Evolutionary conservation across 345 rosid genomes (phyloP).

Genomic region (Citrus hindsii): DNA sequence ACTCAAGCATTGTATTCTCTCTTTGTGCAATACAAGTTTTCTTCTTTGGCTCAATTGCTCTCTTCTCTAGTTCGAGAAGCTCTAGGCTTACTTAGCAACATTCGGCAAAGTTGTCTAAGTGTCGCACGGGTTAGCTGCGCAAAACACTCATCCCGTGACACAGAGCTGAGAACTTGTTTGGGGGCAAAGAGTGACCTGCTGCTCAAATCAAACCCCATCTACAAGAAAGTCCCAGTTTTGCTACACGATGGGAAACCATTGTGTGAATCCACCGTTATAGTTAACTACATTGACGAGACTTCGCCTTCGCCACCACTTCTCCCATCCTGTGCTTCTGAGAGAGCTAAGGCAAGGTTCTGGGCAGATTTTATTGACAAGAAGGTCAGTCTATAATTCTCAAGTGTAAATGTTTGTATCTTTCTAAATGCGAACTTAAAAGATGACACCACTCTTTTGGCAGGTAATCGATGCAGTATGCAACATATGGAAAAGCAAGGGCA

Average conservation of each 20-base stretch:
- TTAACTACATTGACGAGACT: constrained; percentile 59
- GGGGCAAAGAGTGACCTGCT: constrained; percentile 54
- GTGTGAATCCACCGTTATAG: constrained; percentile 55
- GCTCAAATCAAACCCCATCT: constrained; percentile 59
- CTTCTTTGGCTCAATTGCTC: too few relatives aligned
- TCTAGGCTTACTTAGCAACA: too few relatives aligned
- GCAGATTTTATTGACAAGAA: constrained; percentile 65
- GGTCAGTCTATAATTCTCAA: constrained; percentile 22
- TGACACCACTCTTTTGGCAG: constrained; percentile 12
- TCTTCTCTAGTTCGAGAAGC: too few relatives aligned
- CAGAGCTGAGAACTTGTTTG: constrained; percentile 47
- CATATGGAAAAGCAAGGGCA: constrained; percentile 41
- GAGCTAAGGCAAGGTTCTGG: constrained; percentile 71
- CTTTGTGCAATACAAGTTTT: too few relatives aligned
- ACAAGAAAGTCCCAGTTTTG: constrained; percentile 64
- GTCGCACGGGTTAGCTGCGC: too few relatives aligned
- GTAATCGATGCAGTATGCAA: constrained; percentile 29
- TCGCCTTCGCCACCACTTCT: constrained; percentile 53
- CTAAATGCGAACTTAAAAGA: too few relatives aligned
- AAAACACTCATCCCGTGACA: too few relatives aligned
- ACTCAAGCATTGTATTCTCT: too few relatives aligned
- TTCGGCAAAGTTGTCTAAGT: too few relatives aligned
- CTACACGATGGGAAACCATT: constrained; percentile 62
- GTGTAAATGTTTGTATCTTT: too few relatives aligned
- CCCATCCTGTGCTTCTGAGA: constrained; percentile 44